phyloP scores from a whole-genome alignment of 2,329 filamentous ascomycete species.

The Rosellinia necatrix region DNA sequence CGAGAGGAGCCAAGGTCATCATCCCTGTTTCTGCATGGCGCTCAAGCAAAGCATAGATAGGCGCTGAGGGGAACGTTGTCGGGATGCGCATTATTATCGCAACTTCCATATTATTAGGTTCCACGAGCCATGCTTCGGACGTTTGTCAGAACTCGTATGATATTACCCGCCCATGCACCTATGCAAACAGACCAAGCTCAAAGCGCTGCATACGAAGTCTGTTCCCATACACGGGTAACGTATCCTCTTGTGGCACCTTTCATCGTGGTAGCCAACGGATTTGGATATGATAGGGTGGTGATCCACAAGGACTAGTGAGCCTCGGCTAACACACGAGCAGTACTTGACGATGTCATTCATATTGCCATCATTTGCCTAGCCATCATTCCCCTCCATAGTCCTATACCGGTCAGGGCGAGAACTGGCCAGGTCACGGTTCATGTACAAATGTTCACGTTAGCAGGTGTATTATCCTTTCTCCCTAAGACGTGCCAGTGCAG shows the following conservation, averaged over 20 bases:
- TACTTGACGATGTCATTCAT: neutral
- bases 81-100: slow-evolving; percentile 4
- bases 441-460: slow-evolving; percentile 8
- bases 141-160: slow-evolving; percentile 14
- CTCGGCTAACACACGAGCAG: slow-evolving; percentile 7
- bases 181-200: slow-evolving; percentile 8
- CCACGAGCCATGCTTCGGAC: neutral
- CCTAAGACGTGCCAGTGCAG: slow-evolving; percentile 63
- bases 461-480: slow-evolving; percentile 44
- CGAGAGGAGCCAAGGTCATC: slow-evolving; percentile 10
- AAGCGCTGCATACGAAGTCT: neutral
- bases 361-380: neutral
- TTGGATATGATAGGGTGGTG: neutral
- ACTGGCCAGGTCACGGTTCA: neutral
- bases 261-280: neutral
- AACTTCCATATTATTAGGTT: slow-evolving; percentile 2
- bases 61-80: slow-evolving; percentile 2
- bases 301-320: neutral
- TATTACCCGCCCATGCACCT: slow-evolving; percentile 10
- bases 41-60: slow-evolving; percentile 9
- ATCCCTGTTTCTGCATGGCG: slow-evolving; percentile 17
- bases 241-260: slow-evolving; percentile 9
- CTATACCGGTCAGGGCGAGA: neutral
- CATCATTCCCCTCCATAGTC: neutral
- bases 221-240: slow-evolving; percentile 20